Percentiles rank a stretch among this genome's conserved stretches.
These are phyloP conservation scores for Seminavis robusta DNA, from an alignment of 108 stramenopile genomes.

Conservation along the genomic window DNA sequence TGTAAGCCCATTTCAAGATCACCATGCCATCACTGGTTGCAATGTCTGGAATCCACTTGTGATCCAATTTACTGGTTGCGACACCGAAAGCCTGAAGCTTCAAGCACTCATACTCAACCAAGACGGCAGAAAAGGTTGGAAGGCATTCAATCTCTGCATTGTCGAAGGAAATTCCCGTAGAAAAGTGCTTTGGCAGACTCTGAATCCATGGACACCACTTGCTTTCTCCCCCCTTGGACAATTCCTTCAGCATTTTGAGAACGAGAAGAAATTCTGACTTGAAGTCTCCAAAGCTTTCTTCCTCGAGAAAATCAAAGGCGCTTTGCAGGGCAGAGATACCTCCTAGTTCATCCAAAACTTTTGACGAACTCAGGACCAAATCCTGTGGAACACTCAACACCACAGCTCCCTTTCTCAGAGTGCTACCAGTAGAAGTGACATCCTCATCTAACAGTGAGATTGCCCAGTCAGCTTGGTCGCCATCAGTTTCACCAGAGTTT, in stretches of 20 bases:
- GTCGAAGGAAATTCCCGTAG: constrained; percentile 47
- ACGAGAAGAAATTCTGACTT: constrained; percentile 57
- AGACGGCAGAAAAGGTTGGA: constrained; percentile 24
- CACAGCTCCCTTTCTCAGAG: too few relatives aligned
- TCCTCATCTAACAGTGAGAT: too few relatives aligned
- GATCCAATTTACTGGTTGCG: constrained; percentile 2
- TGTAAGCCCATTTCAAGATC: constrained; percentile 23
- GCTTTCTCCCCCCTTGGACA: constrained; percentile 38
- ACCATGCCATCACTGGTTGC: background rate
- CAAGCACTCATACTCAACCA: constrained; percentile 18
- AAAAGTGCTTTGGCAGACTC: constrained; percentile 44
- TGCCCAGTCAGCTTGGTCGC: too few relatives aligned
- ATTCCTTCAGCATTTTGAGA: constrained; percentile 49
- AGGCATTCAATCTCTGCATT: constrained; percentile 25
- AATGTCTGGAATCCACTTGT: background rate
- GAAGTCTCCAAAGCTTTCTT: too few relatives aligned
- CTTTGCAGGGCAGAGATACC: too few relatives aligned
- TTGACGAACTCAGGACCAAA: too few relatives aligned
- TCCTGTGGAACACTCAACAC: too few relatives aligned
- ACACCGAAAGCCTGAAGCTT: constrained; percentile 16
- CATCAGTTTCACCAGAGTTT: too few relatives aligned
- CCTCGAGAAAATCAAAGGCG: too few relatives aligned
- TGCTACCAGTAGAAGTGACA: too few relatives aligned
- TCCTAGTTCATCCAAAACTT: too few relatives aligned
- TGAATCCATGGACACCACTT: constrained; percentile 47